Percentiles rank a stretch among this genome's conserved stretches.
phyloP scores from a whole-genome alignment of 805 yeast genomes.

The Zygoascus biomembranicola region DNA sequence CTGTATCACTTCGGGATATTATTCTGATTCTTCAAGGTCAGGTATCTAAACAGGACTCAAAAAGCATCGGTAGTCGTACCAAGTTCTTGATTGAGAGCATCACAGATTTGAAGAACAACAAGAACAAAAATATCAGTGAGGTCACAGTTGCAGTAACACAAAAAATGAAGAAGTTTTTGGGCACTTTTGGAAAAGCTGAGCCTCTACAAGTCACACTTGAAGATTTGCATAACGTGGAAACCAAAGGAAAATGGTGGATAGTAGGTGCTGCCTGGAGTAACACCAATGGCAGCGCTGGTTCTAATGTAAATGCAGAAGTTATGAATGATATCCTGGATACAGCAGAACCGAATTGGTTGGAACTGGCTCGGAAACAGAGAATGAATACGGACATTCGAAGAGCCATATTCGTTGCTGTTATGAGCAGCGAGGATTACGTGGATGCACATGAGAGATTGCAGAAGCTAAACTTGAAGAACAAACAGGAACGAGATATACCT shows the following conservation, averaged over 20 bases:
- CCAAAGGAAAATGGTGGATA: constrained; percentile 97
- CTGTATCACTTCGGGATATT: constrained; percentile 74
- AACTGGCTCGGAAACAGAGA: constrained; percentile 73
- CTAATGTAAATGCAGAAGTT: constrained; percentile 35
- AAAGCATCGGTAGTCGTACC: constrained; percentile 49
- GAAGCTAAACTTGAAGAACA: constrained; percentile 64
- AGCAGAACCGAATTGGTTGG: constrained; percentile 81
- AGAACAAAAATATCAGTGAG: constrained; percentile 53
- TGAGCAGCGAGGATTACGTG: constrained; percentile 89
- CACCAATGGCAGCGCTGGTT: constrained; percentile 13
- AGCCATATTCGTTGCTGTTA: constrained; percentile 85
- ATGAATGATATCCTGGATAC: constrained; percentile 56
- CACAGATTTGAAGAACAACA: constrained; percentile 78
- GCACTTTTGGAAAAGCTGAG: constrained; percentile 49
- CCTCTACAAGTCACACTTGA: constrained; percentile 76
- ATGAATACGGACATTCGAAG: constrained; percentile 95
- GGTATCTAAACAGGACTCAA: constrained; percentile 32
- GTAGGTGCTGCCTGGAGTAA: constrained; percentile 98
- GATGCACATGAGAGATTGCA: constrained; percentile 81
- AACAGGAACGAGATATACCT: constrained; percentile 84
- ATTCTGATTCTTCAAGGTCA: constrained; percentile 48
- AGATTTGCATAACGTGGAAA: constrained; percentile 70
- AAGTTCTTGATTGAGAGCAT: constrained; percentile 80
- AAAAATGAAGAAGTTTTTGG: constrained; percentile 57
- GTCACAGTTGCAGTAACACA: constrained; percentile 43